Conservation (phyloP, 2,329 filamentous ascomycete species). For the Phaeosphaeria sp. region DNA sequence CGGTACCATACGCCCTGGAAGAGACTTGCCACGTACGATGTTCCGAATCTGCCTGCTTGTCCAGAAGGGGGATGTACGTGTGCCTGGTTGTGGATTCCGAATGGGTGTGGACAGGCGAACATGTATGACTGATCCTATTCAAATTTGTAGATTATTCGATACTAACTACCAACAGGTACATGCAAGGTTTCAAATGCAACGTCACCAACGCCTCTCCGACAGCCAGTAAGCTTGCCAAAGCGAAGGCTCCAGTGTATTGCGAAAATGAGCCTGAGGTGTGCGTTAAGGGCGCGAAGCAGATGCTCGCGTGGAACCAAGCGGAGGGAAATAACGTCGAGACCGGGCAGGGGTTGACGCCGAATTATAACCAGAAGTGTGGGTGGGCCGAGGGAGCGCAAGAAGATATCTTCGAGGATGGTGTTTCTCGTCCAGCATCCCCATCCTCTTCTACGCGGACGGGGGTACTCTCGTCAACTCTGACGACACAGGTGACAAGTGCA, state of each 20-base stretch:
- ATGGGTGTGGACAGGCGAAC: slow-evolving; percentile 49
- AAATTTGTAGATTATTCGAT: background rate
- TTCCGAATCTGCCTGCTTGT: slow-evolving; percentile 48
- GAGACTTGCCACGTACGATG: slow-evolving; percentile 46
- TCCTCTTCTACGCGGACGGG: background rate
- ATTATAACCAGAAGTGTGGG: slow-evolving; percentile 34
- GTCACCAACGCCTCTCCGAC: slow-evolving; percentile 54
- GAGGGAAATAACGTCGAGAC: slow-evolving; percentile 35
- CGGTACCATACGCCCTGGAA: slow-evolving; percentile 48
- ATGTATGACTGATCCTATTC: slow-evolving; percentile 36
- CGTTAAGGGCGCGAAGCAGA: slow-evolving; percentile 58
- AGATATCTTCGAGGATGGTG: slow-evolving; percentile 28
- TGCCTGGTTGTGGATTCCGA: slow-evolving; percentile 53
- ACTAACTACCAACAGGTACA: slow-evolving; percentile 43
- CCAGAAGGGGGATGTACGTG: slow-evolving; percentile 49
- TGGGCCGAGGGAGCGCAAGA: slow-evolving; percentile 31
- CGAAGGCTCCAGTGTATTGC: slow-evolving; percentile 54
- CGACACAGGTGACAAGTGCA: background rate
- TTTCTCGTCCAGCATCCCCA: background rate
- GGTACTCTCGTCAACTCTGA: background rate
- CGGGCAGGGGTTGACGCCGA: slow-evolving; percentile 16
- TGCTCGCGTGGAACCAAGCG: slow-evolving; percentile 56
- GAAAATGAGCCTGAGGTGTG: slow-evolving; percentile 51
- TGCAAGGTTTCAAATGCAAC: slow-evolving; percentile 59
- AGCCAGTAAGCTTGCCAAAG: slow-evolving; percentile 48